Percentiles rank a stretch among this genome's conserved stretches.
Conservation (phyloP, 805 yeast genomes). For the Scheffersomyces lignosus region DNA sequence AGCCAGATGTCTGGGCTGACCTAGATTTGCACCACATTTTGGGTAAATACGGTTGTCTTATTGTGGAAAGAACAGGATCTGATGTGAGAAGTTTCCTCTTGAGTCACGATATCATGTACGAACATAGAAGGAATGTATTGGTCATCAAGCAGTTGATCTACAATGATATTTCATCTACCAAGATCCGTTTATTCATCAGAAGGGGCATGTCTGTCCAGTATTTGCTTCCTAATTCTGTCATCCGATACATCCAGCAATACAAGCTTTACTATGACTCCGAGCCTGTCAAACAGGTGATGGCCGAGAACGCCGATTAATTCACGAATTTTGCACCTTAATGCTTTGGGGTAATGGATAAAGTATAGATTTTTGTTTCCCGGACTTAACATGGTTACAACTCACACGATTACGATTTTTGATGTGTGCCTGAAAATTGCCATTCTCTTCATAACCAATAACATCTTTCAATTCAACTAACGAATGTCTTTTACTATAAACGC, state of each 20-base stretch:
- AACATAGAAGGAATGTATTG: conserved; percentile 87
- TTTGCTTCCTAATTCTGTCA: conserved; percentile 88
- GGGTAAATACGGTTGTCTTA: conserved; percentile 94
- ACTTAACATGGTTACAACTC: no score
- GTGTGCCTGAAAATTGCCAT: no score
- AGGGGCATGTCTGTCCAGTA: conserved; percentile 97
- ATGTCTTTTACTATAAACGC: no score
- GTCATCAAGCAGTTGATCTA: conserved; percentile 95
- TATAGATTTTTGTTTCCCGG: neutral
- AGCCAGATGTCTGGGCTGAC: conserved; percentile 99
- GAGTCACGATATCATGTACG: conserved; percentile 96
- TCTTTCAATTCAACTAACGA: no score
- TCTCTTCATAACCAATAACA: no score
- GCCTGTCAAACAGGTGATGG: conserved; percentile 87
- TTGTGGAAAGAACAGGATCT: conserved; percentile 94
- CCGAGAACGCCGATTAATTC: conserved; percentile 24
- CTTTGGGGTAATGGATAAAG: neutral
- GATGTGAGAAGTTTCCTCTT: conserved; percentile 91
- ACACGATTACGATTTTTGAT: no score
- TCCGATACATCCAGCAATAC: conserved; percentile 92
- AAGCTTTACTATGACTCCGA: conserved; percentile 85
- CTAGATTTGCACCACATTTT: conserved; percentile 90
- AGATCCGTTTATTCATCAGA: conserved; percentile 86
- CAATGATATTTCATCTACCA: conserved; percentile 94
- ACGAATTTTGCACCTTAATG: neutral